Base-by-base conservation (phyloP, 2,329 filamentous ascomycete species). In the Basipetospora chlamydospora region DNA sequence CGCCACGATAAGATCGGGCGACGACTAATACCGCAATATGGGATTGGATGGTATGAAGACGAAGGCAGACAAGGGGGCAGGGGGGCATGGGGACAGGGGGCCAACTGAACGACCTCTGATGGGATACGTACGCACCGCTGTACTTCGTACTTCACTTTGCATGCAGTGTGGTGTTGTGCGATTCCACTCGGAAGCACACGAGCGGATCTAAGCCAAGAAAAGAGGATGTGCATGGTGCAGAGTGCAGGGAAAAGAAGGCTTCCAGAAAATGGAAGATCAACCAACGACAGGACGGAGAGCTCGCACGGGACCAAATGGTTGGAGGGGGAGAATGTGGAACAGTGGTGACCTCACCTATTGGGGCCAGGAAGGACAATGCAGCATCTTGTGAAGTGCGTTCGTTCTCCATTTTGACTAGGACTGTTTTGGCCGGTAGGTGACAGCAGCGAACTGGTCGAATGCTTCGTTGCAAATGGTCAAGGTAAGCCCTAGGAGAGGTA, bases 321-420 rank as follows among this genome's bases (percentile, higher is more conserved):
- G 55, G 47, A 47, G 42, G 49, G 44, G 47, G 45, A 47, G 44
- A 42, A 42, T 46, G 45, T 50, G 55, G 46, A 47, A 47, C 46
- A 41, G 47, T n/a, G n/a, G n/a, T n/a, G n/a, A n/a, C n/a, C 68
- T 65, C 56, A 72, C 69, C 69, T 56, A 72, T 67, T 54, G 68
- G 69, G 48, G 57, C 60, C 46, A 73, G 60, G 55, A 63, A 67
- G 43, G 60, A 63, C 42, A 37, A 28, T 31, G 58, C 56, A 46
- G 55, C 57, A 56, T 60, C 58, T 52, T 51, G 60, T 58, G 58
- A 61, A 58, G 56, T 60, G 51, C 59, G 61, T 59, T 20, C 30
- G 23, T 23, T 16, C 28, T 37, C 35, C 35, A 37, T 37, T 31
- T 26, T 28, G 17, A 23, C 26, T 21, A 23, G n/a, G 15, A 23